Percentiles rank a stretch among this genome's conserved stretches.
Evolutionary conservation across 345 rosid genomes (phyloP).

Genomic region (Eucalyptus caleyi): DNA sequence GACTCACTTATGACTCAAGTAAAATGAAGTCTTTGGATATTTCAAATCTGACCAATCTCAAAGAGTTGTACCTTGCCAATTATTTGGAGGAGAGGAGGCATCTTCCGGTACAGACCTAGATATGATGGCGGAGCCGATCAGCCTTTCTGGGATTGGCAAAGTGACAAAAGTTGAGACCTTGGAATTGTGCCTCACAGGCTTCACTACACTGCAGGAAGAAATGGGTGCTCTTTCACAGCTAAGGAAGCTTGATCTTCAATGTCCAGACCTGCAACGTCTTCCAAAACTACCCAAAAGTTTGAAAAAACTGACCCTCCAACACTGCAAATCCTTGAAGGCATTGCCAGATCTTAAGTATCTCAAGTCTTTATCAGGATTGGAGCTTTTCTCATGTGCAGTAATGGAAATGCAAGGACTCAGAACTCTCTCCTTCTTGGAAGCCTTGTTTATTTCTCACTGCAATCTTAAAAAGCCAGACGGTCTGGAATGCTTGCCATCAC

Average conservation of each 20-base stretch:
- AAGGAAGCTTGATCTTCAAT: neutral
- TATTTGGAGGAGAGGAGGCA: neutral
- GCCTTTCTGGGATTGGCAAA: neutral
- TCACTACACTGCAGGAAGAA: neutral
- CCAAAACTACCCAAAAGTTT: neutral
- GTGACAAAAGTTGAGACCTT: neutral
- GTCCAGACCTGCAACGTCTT: neutral
- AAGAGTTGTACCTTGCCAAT: neutral
- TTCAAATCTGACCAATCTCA: neutral
- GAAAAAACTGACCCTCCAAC: neutral
- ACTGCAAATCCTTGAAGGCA: neutral
- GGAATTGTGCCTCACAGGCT: neutral
- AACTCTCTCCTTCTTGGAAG: neutral
- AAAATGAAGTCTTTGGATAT: neutral
- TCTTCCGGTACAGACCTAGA: accelerated
- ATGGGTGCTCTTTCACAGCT: neutral
- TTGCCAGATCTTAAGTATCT: neutral
- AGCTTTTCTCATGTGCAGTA: neutral
- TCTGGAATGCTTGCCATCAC: neutral
- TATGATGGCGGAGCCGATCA: neutral
- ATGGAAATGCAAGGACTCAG: neutral
- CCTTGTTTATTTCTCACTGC: neutral
- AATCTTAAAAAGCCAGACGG: neutral
- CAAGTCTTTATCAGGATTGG: neutral
- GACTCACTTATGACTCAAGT: neutral